A percentile compares a stretch with the other conserved stretches of the same genome.
Conservation (phyloP, 1,284 basidiomycete genomes). For the Macrocystidia cucumis region DNA sequence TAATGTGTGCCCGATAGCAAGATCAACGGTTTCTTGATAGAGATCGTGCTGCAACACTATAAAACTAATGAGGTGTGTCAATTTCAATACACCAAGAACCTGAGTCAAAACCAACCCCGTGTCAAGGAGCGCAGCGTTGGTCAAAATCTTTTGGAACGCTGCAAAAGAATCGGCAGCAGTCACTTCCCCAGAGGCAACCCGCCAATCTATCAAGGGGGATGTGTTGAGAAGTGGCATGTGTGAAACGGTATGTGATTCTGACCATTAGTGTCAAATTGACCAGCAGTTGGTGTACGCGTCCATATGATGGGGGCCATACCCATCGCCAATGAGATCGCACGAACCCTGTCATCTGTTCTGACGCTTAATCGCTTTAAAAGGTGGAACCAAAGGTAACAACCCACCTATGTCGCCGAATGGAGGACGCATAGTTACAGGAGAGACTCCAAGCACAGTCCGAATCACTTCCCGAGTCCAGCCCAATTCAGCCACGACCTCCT, state of each 20-base stretch:
- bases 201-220: slow-evolving; percentile 56
- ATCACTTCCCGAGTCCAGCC: slow-evolving; percentile 90
- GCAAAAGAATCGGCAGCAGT: slow-evolving; percentile 47
- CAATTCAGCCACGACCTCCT: slow-evolving; percentile 88
- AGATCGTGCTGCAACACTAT: slow-evolving; percentile 88
- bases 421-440: slow-evolving; percentile 64
- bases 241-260: slow-evolving; percentile 9
- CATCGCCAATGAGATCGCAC: slow-evolving; percentile 79
- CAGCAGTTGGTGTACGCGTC: slow-evolving; percentile 52
- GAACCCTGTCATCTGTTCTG: slow-evolving; percentile 80
- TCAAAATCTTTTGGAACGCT: slow-evolving; percentile 56
- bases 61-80: slow-evolving; percentile 43
- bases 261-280: slow-evolving; percentile 79
- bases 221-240: slow-evolving; percentile 5
- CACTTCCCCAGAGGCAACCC: slow-evolving; percentile 66
- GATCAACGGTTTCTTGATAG: slow-evolving; percentile 79
- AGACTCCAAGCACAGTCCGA: slow-evolving; percentile 67
- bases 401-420: slow-evolving; percentile 53
- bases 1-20: slow-evolving; percentile 85
- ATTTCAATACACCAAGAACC: slow-evolving; percentile 11
- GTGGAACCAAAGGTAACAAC: slow-evolving; percentile 5
- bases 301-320: slow-evolving; percentile 77
- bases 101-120: slow-evolving; percentile 35
- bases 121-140: slow-evolving; percentile 46
- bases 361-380: slow-evolving; percentile 5